Conservation (phyloP, 1,284 basidiomycete genomes). For the Dichomitus squalens region DNA sequence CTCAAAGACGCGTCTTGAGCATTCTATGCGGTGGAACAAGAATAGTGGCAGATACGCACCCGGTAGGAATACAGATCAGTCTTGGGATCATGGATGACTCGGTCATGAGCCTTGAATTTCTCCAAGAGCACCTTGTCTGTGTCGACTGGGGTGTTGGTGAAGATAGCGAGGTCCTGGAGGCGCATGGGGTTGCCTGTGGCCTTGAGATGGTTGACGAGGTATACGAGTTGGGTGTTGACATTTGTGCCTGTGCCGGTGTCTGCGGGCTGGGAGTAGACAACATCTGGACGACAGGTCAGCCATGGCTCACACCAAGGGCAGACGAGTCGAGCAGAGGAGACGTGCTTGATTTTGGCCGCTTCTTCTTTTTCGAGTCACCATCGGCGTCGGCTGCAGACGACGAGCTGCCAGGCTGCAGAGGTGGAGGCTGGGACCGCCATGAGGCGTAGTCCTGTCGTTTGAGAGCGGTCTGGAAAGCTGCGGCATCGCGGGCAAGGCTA, state of each 20-base stretch:
- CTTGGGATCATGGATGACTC: conserved; percentile 77
- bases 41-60: conserved; percentile 39
- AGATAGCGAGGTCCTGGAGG: conserved; percentile 81
- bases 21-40: neutral
- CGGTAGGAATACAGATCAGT: conserved; percentile 87
- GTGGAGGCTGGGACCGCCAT: conserved; percentile 68
- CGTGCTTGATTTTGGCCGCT: conserved; percentile 66
- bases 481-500: conserved; percentile 62
- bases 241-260: conserved; percentile 82
- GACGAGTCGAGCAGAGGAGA: conserved; percentile 28
- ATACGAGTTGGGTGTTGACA: conserved; percentile 85
- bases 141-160: conserved; percentile 76
- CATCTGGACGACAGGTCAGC: conserved; percentile 43
- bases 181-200: conserved; percentile 75
- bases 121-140: conserved; percentile 72
- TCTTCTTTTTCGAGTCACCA: conserved; percentile 55
- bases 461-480: conserved; percentile 65
- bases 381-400: conserved; percentile 29
- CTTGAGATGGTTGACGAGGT: conserved; percentile 83
- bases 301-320: conserved; percentile 25
- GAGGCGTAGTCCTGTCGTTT: conserved; percentile 67
- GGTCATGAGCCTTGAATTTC: conserved; percentile 80
- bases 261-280: conserved; percentile 84
- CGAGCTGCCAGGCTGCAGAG: conserved; percentile 27
- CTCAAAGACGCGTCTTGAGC: conserved; percentile 4